phyloP scores from a whole-genome alignment of 2,329 filamentous ascomycete genomes.

The Fusarium sp. region DNA sequence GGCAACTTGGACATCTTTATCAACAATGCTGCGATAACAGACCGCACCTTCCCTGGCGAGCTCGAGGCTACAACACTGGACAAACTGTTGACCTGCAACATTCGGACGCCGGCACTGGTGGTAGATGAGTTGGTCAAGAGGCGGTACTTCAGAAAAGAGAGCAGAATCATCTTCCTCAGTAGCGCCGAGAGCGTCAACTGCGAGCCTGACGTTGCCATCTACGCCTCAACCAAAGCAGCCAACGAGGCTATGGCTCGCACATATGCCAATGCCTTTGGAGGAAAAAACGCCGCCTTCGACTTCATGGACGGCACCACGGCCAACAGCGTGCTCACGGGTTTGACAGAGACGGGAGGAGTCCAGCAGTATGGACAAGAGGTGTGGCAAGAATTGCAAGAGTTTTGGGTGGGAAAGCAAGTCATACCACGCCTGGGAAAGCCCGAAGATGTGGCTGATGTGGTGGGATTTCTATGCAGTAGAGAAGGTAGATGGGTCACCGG shows the following conservation, averaged over 20 bases:
- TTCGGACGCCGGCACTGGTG: not conserved
- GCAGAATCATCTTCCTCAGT: not conserved
- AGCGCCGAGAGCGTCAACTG: conserved; percentile 9
- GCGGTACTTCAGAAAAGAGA: not conserved
- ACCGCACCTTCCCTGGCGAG: not conserved
- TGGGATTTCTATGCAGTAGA: not conserved
- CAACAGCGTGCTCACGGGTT: not conserved
- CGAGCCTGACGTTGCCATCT: not conserved
- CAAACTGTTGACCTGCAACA: not conserved
- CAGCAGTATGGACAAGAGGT: not conserved
- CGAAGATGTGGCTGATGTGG: not conserved
- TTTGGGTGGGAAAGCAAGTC: not conserved
- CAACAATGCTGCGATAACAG: conserved; percentile 2
- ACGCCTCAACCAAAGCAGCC: not conserved
- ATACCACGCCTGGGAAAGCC: not conserved
- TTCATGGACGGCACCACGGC: not conserved
- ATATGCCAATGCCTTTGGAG: not conserved
- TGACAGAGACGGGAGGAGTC: not conserved
- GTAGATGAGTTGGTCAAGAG: conserved; percentile 2
- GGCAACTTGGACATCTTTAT: not conserved
- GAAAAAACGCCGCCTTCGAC: not conserved
- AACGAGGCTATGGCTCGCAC: conserved; percentile 1
- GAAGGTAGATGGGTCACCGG: not conserved
- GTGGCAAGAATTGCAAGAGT: not conserved
- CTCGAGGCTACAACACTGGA: not conserved